Evolutionary conservation across 78 protist genomes (phyloP), one percentile per base, ranked within the genome.

Genomic region (Salpingoeca rosetta): DNA sequence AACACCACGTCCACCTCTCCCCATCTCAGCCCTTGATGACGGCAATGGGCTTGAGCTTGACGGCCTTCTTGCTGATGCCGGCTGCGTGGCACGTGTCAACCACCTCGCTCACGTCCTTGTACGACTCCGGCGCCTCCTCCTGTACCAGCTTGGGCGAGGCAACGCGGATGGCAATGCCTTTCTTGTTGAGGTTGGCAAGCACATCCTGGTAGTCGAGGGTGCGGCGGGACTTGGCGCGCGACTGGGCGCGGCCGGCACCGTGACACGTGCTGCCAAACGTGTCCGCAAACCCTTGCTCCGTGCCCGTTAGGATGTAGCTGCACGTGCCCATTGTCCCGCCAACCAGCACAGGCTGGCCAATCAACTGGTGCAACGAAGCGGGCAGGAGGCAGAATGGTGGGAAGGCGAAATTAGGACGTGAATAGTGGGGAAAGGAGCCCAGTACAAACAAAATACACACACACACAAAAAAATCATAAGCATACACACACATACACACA

Each of bases 311-410:
- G 22, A 97, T 94, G 78, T 93, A 97, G 76, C 91, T 81, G 86
- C 85, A 80, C 0, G 98, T 95, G 39, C 98, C 98, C 98, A 96
- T 96, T 35, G 97, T 90, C 40, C 99, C 99, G 65, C 99, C 99
- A 38, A 97, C 89, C 36, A 97, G 87, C 31, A 97, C 97, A 0
- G 99, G 99, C 88, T 97, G 99, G 26, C 96, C 96, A 31, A 77
- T 81, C 85, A 84, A 57, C n/a, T n/a, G n/a, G n/a, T n/a, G n/a
- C n/a, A n/a, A 41, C 86, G 87, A n/a, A n/a, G n/a, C n/a, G n/a
- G n/a, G n/a, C n/a, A n/a, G n/a, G n/a, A n/a, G n/a, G n/a, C n/a
- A n/a, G n/a, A n/a, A n/a, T n/a, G n/a, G n/a, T n/a, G n/a, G n/a
- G n/a, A n/a, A n/a, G n/a, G n/a, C n/a, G n/a, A n/a, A n/a, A n/a